A percentile compares a stretch with the other conserved stretches of the same genome.
These are phyloP conservation scores for Leccinum fallax DNA, from an alignment of 1,284 basidiomycete genomes.

Conservation along the genomic window DNA sequence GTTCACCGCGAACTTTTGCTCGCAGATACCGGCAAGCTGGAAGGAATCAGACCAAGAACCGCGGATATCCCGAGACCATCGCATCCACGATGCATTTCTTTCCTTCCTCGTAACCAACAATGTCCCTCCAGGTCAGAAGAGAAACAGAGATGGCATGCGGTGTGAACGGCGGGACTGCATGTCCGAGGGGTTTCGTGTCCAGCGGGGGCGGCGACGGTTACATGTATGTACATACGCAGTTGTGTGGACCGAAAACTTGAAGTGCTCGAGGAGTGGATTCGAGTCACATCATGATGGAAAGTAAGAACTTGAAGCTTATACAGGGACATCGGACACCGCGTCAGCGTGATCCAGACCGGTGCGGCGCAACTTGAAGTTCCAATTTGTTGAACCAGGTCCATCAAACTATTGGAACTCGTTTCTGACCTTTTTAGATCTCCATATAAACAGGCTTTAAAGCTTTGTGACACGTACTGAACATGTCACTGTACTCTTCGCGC, in stretches of 20 bases:
- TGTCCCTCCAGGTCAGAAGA: constrained; percentile 92
- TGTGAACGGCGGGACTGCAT: constrained; percentile 64
- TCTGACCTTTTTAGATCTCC: too few relatives aligned
- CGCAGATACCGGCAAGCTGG: constrained; percentile 78
- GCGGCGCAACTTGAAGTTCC: neutral
- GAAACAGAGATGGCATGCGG: constrained; percentile 96
- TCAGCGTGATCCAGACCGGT: too few relatives aligned
- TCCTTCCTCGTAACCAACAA: constrained; percentile 92
- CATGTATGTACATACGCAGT: too few relatives aligned
- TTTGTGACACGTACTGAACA: too few relatives aligned
- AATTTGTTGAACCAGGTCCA: too few relatives aligned
- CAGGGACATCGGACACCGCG: too few relatives aligned
- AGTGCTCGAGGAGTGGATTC: too few relatives aligned
- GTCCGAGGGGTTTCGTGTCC: constrained; percentile 46
- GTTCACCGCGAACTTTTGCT: constrained; percentile 72
- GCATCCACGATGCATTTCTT: constrained; percentile 79
- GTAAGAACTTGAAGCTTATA: too few relatives aligned
- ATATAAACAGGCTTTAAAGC: too few relatives aligned
- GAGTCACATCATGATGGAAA: neutral
- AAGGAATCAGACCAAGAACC: constrained; percentile 67
- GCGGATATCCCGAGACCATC: constrained; percentile 95
- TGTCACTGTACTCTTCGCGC: too few relatives aligned
- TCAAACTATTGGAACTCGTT: too few relatives aligned
- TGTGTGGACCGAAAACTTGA: too few relatives aligned
- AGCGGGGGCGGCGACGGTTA: constrained; percentile 3